Percentiles rank a stretch among this genome's conserved stretches.
These are phyloP conservation scores for Hirschioporus abietinus DNA, from an alignment of 768 basidiomycete genomes.

Conservation along the genomic window DNA sequence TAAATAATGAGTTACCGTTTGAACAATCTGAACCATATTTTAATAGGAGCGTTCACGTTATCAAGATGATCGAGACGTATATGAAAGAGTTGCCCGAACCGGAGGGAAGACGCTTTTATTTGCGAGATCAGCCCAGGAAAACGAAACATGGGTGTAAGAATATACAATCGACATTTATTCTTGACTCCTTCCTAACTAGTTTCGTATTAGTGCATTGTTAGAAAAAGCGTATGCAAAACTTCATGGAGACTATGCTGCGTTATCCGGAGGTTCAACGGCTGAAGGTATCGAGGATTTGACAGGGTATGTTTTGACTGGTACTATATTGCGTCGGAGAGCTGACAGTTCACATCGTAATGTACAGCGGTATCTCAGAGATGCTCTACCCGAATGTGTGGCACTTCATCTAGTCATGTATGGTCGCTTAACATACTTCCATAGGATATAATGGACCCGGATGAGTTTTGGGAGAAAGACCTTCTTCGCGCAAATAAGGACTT, in stretches of 20 bases:
- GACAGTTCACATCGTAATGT: not conserved
- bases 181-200: not conserved
- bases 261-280: constrained; percentile 18
- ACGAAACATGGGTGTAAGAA: constrained; percentile 24
- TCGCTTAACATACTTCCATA: constrained; percentile 3
- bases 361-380: not conserved
- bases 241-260: constrained; percentile 23
- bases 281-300: constrained; percentile 25
- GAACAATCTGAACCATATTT: not conserved
- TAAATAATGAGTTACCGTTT: not conserved
- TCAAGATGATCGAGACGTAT: constrained; percentile 23
- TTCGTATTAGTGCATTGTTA: constrained; percentile 16
- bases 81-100: constrained; percentile 18
- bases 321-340: not conserved
- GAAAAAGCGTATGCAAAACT: constrained; percentile 27
- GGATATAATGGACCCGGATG: constrained; percentile 22
- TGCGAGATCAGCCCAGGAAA: constrained; percentile 21
- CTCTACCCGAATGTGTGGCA: not conserved
- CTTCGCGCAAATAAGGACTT: constrained; percentile 20
- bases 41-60: constrained; percentile 18
- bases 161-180: not conserved
- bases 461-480: constrained; percentile 22
- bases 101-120: constrained; percentile 24
- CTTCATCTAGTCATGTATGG: not conserved
- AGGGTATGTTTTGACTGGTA: constrained; percentile 13